These are phyloP conservation scores for Pythium phragmitis DNA, from an alignment of 352 stramenopile genomes.

Conservation along the genomic window DNA sequence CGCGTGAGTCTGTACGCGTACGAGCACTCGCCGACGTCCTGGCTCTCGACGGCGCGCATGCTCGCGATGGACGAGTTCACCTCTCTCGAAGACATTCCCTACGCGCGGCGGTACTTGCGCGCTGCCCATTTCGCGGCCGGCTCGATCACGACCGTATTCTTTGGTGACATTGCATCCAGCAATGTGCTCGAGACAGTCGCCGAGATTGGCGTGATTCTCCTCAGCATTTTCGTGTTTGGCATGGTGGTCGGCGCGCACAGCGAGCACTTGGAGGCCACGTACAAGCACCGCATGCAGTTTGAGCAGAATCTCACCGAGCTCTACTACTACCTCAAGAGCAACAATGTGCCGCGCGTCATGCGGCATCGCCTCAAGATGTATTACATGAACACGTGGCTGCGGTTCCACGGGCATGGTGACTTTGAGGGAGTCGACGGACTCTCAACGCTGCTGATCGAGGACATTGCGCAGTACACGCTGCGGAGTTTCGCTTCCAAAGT, in stretches of 20 bases:
- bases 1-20: constrained; percentile 45
- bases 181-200: constrained; percentile 60
- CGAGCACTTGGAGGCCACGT: constrained; percentile 60
- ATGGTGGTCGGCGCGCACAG: constrained; percentile 58
- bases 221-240: constrained; percentile 72
- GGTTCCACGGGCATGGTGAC: constrained; percentile 62
- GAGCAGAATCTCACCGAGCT: constrained; percentile 68
- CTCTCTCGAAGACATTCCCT: constrained; percentile 39
- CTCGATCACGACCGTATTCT: constrained; percentile 72
- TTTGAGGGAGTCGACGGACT: constrained; percentile 54
- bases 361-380: constrained; percentile 54
- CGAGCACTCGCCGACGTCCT: constrained; percentile 48
- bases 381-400: constrained; percentile 71
- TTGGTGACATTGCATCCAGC: constrained; percentile 62
- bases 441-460: constrained; percentile 58
- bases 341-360: constrained; percentile 52
- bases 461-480: constrained; percentile 72
- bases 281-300: constrained; percentile 69
- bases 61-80: constrained; percentile 46
- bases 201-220: constrained; percentile 58
- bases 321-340: constrained; percentile 56
- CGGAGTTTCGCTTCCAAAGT: constrained; percentile 53
- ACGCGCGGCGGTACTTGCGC: constrained; percentile 48
- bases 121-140: constrained; percentile 58
- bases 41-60: constrained; percentile 58